Percentiles rank a stretch among this genome's conserved stretches.
Conservation (phyloP, 2,329 filamentous ascomycete species). For the Pseudogymnoascus sp. region DNA sequence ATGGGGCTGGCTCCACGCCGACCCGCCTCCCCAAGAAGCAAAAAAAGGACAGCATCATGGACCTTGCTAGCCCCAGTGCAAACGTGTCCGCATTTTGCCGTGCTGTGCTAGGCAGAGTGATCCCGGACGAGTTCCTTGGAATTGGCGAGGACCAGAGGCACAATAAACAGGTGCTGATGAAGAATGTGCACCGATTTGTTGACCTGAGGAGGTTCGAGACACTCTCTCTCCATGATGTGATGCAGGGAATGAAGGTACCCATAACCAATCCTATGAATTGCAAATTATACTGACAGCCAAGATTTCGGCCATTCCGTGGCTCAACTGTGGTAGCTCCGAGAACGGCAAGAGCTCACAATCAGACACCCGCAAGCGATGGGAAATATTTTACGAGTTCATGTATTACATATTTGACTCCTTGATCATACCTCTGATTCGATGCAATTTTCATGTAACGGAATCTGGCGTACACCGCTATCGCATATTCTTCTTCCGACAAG, state of each 20-base stretch:
- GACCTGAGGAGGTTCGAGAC: conserved; percentile 72
- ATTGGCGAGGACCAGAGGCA: conserved; percentile 40
- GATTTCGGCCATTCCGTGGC: conserved; percentile 67
- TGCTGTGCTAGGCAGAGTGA: conserved; percentile 62
- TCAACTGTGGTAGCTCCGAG: conserved; percentile 47
- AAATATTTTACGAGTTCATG: conserved; percentile 76
- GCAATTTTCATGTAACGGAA: conserved; percentile 92
- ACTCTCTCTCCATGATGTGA: conserved; percentile 69
- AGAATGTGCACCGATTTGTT: conserved; percentile 71
- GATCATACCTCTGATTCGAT: conserved; percentile 75
- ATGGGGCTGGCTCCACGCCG: conserved; percentile 9
- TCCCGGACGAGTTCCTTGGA: conserved; percentile 74
- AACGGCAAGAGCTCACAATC: conserved; percentile 56
- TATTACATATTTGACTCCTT: conserved; percentile 94
- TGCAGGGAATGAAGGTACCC: conserved; percentile 66
- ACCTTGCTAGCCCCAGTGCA: conserved; percentile 58
- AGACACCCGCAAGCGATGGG: conserved; percentile 67
- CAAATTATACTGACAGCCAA: conserved; percentile 28
- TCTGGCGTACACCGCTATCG: conserved; percentile 72
- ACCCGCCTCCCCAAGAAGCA: conserved; percentile 21
- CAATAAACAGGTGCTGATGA: conserved; percentile 58
- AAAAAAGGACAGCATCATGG: conserved; percentile 43
- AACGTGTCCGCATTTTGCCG: conserved; percentile 83
- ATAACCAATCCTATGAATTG: background rate
- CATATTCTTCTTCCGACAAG: conserved; percentile 90